A percentile compares a stretch with the other conserved stretches of the same genome.
These are phyloP conservation scores for Cystofilobasidium ferigula DNA, from an alignment of 768 basidiomycete genomes.

Conservation along the genomic window DNA sequence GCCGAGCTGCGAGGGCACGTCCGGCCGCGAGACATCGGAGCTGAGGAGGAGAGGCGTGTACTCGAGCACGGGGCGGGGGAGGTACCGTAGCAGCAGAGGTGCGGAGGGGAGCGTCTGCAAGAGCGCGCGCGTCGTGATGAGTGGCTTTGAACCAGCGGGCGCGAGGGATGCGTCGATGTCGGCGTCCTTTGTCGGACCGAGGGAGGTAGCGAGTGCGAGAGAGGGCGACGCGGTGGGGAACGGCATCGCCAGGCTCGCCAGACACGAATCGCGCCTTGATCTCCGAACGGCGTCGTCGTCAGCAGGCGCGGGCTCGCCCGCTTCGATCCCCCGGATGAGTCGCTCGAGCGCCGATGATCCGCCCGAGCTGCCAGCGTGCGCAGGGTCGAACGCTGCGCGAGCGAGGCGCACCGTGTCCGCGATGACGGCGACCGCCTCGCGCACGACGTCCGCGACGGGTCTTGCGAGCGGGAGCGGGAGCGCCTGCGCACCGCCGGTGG, in stretches of 20 bases:
- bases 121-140: slow-evolving; percentile 55
- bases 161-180: background rate
- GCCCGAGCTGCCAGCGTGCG: background rate
- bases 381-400: slow-evolving; percentile 48
- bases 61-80: slow-evolving; percentile 57
- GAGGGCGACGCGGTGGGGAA: slow-evolving; percentile 29
- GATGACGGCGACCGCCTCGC: slow-evolving; percentile 47
- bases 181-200: too few relatives aligned
- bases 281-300: background rate
- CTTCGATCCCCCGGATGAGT: slow-evolving; percentile 20
- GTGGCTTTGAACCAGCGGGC: background rate
- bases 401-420: slow-evolving; percentile 51
- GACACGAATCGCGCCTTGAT: slow-evolving; percentile 37
- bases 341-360: slow-evolving; percentile 8
- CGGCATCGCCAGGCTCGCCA: slow-evolving; percentile 34
- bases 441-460: slow-evolving; percentile 47
- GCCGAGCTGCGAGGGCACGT: slow-evolving; percentile 34
- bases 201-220: background rate
- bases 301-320: background rate
- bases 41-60: slow-evolving; percentile 81
- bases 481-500: slow-evolving; percentile 29
- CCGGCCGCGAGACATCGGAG: slow-evolving; percentile 48
- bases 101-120: slow-evolving; percentile 68
- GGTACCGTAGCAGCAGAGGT: slow-evolving; percentile 58
- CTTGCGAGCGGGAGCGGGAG: slow-evolving; percentile 30